Conservation (phyloP, 2,329 filamentous ascomycete species). For the Aspergillus melleus region DNA sequence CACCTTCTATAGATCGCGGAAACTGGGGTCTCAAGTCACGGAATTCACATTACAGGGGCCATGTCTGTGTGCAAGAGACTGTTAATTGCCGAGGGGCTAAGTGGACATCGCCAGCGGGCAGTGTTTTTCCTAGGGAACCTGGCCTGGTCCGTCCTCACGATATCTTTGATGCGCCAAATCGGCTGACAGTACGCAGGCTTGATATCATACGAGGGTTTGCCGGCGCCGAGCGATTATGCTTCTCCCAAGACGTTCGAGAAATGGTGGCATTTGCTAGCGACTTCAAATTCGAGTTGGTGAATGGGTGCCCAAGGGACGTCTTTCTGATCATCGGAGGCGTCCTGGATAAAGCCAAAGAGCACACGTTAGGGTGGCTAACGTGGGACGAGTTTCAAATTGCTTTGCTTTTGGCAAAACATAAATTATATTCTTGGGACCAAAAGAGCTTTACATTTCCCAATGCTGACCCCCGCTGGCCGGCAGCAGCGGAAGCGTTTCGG, state of each 20-base stretch:
- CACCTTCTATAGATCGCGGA: constrained; percentile 28
- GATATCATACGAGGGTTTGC: constrained; percentile 33
- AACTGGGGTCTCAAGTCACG: constrained; percentile 31
- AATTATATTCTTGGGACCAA: constrained; percentile 25
- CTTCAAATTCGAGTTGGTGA: constrained; percentile 29
- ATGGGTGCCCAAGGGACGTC: constrained; percentile 31
- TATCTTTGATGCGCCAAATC: neutral
- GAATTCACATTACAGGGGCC: constrained; percentile 34
- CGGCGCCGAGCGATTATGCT: constrained; percentile 27
- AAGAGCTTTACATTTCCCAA: constrained; percentile 23
- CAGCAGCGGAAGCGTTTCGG: constrained; percentile 27
- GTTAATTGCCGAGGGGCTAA: constrained; percentile 23
- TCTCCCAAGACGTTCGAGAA: constrained; percentile 28
- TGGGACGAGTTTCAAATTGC: constrained; percentile 21
- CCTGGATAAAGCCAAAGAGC: constrained; percentile 28
- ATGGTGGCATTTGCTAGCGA: constrained; percentile 25
- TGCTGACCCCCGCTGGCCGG: constrained; percentile 24
- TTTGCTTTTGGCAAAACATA: constrained; percentile 17
- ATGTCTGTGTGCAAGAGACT: constrained; percentile 34
- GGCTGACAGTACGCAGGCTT: constrained; percentile 18
- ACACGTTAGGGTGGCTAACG: constrained; percentile 21
- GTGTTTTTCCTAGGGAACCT: constrained; percentile 33
- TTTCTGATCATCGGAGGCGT: constrained; percentile 29
- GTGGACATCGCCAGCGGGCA: constrained; percentile 24
- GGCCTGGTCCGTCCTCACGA: constrained; percentile 22